phyloP scores from a whole-genome alignment of 2,329 filamentous ascomycete genomes.

The Aureobasidium sp. region DNA sequence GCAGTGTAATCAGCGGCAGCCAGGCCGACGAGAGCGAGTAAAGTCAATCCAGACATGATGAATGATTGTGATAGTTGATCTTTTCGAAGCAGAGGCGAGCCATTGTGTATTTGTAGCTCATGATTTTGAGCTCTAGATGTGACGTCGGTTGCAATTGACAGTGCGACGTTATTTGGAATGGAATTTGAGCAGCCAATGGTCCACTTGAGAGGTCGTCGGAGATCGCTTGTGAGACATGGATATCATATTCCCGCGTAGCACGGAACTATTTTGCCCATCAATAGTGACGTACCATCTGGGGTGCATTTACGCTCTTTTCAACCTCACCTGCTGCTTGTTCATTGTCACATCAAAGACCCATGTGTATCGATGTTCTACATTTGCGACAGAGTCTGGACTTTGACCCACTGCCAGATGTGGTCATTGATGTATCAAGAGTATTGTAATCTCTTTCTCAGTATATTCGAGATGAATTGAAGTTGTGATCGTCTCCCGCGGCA shows the following conservation, averaged over 20 bases:
- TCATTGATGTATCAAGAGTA: not conserved
- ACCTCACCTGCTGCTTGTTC: constrained; percentile 5
- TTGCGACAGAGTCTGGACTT: not conserved
- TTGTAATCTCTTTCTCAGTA: not conserved
- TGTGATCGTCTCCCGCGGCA: constrained; percentile 1
- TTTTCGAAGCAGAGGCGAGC: not conserved
- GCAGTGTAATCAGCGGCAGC: constrained; percentile 8
- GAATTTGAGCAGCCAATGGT: not conserved
- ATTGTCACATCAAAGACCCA: no score
- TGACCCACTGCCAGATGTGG: not conserved
- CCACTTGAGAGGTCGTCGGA: constrained; percentile 10
- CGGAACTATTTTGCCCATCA: no score
- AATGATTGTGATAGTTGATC: not conserved
- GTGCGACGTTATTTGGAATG: constrained; percentile 4
- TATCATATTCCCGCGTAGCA: constrained; percentile 2
- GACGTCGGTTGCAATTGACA: not conserved
- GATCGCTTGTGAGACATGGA: not conserved
- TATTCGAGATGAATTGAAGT: not conserved
- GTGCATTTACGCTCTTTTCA: constrained; percentile 2
- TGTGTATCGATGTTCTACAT: no score
- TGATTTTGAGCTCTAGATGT: not conserved
- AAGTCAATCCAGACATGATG: constrained; percentile 5
- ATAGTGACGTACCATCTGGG: constrained; percentile 17
- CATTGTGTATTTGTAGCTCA: not conserved
- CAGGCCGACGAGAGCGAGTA: constrained; percentile 16